These are phyloP conservation scores for Picea abies DNA, from an alignment of 83 land plant genomes.

Conservation along the genomic window DNA sequence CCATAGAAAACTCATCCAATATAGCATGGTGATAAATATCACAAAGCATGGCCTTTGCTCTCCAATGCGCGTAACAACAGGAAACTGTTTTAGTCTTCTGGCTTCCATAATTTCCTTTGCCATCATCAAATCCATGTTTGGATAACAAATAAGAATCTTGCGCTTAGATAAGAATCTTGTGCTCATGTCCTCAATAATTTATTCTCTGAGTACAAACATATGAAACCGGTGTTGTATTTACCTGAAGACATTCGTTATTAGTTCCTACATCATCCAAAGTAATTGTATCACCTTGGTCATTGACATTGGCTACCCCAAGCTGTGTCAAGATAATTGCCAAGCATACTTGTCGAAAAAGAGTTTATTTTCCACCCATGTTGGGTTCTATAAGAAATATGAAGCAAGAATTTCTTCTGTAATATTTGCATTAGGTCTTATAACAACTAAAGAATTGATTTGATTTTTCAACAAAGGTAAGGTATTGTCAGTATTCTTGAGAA, in stretches of 20 bases:
- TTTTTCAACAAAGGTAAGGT: too few species aligned
- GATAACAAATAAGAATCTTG: conserved; percentile 58
- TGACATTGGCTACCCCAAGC: too few species aligned
- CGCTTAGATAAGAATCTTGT: conserved; percentile 27
- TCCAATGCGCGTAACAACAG: conserved; percentile 53
- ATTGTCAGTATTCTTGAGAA: too few species aligned
- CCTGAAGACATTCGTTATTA: conserved; percentile 36
- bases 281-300: too few species aligned
- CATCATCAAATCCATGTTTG: conserved; percentile 59
- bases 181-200: conserved; percentile 57
- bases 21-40: too few species aligned
- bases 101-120: conserved; percentile 85
- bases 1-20: background rate
- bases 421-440: too few species aligned
- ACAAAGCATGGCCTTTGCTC: background rate
- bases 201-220: conserved; percentile 68
- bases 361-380: too few species aligned
- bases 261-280: background rate
- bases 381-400: too few species aligned
- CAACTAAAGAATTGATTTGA: too few species aligned
- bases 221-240: conserved; percentile 51
- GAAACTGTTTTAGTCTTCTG: conserved; percentile 76
- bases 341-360: too few species aligned
- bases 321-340: too few species aligned
- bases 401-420: too few species aligned